phyloP scores from a whole-genome alignment of 805 yeast species.

The Candida endomychidarum region DNA sequence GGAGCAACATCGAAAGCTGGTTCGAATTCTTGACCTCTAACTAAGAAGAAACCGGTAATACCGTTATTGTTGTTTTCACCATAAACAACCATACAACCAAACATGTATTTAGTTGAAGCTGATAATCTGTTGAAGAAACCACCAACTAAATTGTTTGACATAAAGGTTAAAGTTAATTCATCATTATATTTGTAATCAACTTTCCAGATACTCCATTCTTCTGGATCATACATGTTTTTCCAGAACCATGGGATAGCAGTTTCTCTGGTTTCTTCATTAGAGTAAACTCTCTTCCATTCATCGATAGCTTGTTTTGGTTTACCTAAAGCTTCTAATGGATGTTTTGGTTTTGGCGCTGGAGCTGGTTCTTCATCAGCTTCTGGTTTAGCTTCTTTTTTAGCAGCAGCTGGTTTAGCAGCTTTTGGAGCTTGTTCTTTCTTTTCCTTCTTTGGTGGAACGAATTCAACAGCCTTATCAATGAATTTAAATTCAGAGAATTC shows the following conservation, averaged over 20 bases:
- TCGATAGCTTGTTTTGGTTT: constrained; percentile 69
- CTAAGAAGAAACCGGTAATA: constrained; percentile 89
- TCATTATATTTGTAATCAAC: constrained; percentile 97
- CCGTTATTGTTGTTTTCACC: constrained; percentile 99
- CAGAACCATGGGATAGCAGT: constrained; percentile 97
- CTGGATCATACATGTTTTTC: constrained; percentile 82
- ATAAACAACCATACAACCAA: constrained; percentile 91
- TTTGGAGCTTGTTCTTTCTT: constrained; percentile 38
- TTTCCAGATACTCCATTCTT: constrained; percentile 93
- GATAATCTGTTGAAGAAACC: constrained; percentile 96
- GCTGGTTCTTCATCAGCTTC: constrained; percentile 36
- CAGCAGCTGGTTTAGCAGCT: constrained; percentile 29
- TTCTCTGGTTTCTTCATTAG: constrained; percentile 95
- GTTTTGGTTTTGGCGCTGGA: constrained; percentile 73
- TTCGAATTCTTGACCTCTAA: constrained; percentile 87
- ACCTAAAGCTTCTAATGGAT: constrained; percentile 86
- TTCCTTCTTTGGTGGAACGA: constrained; percentile 75
- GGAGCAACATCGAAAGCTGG: constrained; percentile 99
- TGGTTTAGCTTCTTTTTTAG: constrained; percentile 38
- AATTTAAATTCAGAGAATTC: constrained; percentile 54
- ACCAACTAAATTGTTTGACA: constrained; percentile 97
- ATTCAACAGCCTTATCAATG: constrained; percentile 65
- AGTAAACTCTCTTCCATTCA: constrained; percentile 95
- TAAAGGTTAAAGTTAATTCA: constrained; percentile 93
- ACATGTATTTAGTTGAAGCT: constrained; percentile 90